Evolutionary conservation across 345 rosid species (phyloP), one percentile per base, ranked within the genome.

Genomic region (Garcia nutans): DNA sequence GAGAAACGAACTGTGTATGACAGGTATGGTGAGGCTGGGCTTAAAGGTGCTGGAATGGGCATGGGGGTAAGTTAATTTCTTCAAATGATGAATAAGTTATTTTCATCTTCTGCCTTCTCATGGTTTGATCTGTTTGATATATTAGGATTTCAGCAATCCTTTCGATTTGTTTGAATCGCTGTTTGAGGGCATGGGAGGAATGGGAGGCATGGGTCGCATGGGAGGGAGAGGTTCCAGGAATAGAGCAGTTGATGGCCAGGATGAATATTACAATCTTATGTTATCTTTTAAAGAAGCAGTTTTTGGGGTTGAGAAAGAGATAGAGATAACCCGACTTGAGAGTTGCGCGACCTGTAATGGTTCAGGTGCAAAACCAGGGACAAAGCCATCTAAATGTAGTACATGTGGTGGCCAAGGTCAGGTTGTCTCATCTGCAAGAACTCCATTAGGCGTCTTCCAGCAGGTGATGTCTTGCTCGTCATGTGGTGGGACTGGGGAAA

Each of bases 391-490:
- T 20, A 96, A 78, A 70, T 93, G 99, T 74, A 89, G 83, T 65
- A 89, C 97, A 1, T 93, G 99, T 22, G 95, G 98, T 11, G 99
- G 99, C 16, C 99, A 93, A 85, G 99, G 99, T 49, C 99, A 93
- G 76, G 98, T 96, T 52, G 85, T 96, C 71, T 85, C 97, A 28
- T 91, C 98, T 2, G 91, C 97, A 2, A 88, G 98, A 79, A 96
- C 98, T 58, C 98, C 99, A 1, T 78, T 96, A 31, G 98, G 99
- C 44, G 95, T 96, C 47, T 96, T 96, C 87, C 98, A 96, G 86
- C 99, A 93, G 84, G 99, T 96, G 55, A 96, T 88, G 93, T 88
- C 91, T 60, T 93, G 99, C 80, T 89, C 95, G n/a, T 76, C 93
- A 0, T 96, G 99, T 59, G 82, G 90, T 26, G 98, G 98, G 59